Evolutionary conservation across 1,284 basidiomycete genomes (phyloP).

Genomic region (Anthracocystis walkeri): DNA sequence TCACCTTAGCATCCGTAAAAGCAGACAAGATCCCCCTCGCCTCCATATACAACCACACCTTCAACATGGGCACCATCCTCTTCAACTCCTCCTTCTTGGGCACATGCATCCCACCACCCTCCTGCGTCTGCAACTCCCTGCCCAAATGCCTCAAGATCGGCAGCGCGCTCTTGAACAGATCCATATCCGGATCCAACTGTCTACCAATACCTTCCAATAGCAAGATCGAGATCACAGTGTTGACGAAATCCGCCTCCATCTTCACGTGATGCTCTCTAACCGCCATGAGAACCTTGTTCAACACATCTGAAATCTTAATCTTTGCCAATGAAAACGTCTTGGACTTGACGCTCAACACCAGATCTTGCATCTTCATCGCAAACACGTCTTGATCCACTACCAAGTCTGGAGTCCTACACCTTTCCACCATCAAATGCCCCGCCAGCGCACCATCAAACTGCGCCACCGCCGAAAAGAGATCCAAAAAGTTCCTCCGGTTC

Average conservation of each 20-base stretch:
- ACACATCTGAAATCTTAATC: conserved; percentile 93
- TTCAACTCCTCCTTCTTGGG: conserved; percentile 41
- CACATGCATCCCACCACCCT: conserved; percentile 33
- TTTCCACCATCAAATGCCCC: conserved; percentile 94
- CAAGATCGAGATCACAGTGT: conserved; percentile 94
- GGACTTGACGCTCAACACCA: conserved; percentile 90
- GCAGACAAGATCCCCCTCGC: conserved; percentile 48
- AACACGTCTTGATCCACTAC: conserved; percentile 93
- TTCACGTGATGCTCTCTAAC: conserved; percentile 95
- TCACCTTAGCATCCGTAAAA: conserved; percentile 48
- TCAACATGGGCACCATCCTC: conserved; percentile 58
- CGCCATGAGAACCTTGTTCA: conserved; percentile 86
- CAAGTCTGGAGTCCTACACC: conserved; percentile 90
- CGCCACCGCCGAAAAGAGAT: conserved; percentile 94
- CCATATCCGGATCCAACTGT: conserved; percentile 89
- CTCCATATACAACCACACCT: conserved; percentile 65
- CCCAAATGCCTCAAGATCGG: conserved; percentile 66
- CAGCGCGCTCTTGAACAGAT: conserved; percentile 71
- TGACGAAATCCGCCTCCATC: conserved; percentile 98
- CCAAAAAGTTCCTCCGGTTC: conserved; percentile 92
- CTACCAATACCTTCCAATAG: conserved; percentile 95
- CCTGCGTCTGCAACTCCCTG: conserved; percentile 39
- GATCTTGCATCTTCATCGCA: conserved; percentile 95
- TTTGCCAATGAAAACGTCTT: conserved; percentile 96
- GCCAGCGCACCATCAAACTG: conserved; percentile 96